Conservation (phyloP, 192 early-diverging fungal genomes). For the Backusella tarrabulga region DNA sequence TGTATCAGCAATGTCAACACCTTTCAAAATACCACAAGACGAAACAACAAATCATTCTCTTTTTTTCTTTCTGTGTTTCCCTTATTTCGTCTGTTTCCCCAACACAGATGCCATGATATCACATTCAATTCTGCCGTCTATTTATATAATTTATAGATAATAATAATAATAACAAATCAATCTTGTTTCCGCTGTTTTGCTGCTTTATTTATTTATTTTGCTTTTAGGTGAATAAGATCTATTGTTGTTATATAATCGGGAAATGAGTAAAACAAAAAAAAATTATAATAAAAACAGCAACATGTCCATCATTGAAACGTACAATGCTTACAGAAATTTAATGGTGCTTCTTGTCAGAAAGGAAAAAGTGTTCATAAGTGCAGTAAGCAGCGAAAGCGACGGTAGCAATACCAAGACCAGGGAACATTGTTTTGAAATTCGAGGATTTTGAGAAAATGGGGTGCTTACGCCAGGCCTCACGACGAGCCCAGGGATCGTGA, state of each 20-base stretch:
- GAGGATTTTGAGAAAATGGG: constrained; percentile 64
- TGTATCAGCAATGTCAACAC: background rate
- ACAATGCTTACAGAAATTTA: constrained; percentile 19
- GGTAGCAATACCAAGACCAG: constrained; percentile 75
- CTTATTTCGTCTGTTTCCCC: too few relatives aligned
- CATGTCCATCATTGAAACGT: background rate
- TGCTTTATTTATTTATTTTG: background rate
- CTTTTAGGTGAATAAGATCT: background rate
- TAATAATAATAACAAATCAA: background rate
- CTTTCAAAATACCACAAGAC: background rate
- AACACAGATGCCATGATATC: background rate
- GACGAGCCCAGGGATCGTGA: constrained; percentile 75
- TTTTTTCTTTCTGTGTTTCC: too few relatives aligned
- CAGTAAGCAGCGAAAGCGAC: constrained; percentile 73
- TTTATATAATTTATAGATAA: too few relatives aligned
- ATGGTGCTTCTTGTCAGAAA: constrained; percentile 44
- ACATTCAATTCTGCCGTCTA: background rate
- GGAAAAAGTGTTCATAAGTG: constrained; percentile 62
- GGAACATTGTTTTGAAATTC: constrained; percentile 67
- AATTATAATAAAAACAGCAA: background rate
- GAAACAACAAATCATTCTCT: background rate
- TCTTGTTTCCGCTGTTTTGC: background rate
- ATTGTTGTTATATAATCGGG: background rate
- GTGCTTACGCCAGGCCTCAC: constrained; percentile 72
- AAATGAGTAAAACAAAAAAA: background rate